These are phyloP conservation scores for Cryptococcus sp. DNA, from an alignment of 1,284 basidiomycete species.

Conservation along the genomic window DNA sequence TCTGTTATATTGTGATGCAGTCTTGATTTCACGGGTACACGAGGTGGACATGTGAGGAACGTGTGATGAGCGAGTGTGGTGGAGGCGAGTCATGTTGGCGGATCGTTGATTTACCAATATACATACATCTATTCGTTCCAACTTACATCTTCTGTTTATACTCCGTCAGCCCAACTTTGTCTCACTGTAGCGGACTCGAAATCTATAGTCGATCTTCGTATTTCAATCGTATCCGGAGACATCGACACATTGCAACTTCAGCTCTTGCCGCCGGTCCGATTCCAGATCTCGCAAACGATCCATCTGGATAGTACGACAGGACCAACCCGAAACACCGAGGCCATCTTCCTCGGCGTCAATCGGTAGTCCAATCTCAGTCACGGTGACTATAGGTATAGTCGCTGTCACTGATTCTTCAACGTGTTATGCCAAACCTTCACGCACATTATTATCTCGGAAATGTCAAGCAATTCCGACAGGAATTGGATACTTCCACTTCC, in stretches of 20 bases:
- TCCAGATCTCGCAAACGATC: too few relatives aligned
- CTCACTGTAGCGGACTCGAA: background rate
- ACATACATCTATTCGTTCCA: too few relatives aligned
- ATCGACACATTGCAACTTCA: background rate
- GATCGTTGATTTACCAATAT: too few relatives aligned
- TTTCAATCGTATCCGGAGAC: background rate
- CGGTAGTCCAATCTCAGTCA: background rate
- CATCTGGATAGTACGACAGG: too few relatives aligned
- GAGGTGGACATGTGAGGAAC: too few relatives aligned
- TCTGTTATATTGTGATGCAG: background rate
- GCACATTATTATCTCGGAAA: constrained; percentile 69
- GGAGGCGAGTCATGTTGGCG: too few relatives aligned
- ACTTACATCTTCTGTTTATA: too few relatives aligned
- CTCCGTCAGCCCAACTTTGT: too few relatives aligned
- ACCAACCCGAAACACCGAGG: constrained; percentile 17
- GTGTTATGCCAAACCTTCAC: constrained; percentile 61
- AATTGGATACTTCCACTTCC: constrained; percentile 57
- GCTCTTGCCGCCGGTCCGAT: too few relatives aligned
- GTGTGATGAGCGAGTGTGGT: too few relatives aligned
- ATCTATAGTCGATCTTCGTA: background rate
- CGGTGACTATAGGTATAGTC: background rate
- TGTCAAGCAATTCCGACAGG: constrained; percentile 74
- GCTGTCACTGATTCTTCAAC: background rate
- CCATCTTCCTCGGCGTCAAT: constrained; percentile 26
- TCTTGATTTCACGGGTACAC: background rate